Conservation (phyloP, 768 basidiomycete species). For the Calocybe gangraenosa region DNA sequence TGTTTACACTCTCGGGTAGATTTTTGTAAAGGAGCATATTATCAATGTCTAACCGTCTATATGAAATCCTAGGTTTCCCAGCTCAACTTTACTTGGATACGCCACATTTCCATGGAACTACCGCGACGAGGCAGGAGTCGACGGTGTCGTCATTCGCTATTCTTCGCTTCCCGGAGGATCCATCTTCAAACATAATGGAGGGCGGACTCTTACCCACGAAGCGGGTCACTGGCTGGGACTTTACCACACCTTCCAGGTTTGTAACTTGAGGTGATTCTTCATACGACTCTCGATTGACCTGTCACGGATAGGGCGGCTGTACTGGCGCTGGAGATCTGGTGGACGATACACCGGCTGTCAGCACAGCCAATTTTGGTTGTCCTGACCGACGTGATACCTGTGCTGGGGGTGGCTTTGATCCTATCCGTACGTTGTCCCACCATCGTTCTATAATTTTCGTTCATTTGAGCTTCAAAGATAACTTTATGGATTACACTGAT, state of each 20-base stretch:
- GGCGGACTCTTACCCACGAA: constrained; percentile 42
- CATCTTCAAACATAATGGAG: constrained; percentile 33
- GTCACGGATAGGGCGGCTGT: constrained; percentile 23
- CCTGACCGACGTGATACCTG: constrained; percentile 19
- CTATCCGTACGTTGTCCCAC: constrained; percentile 36
- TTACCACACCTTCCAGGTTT: constrained; percentile 42
- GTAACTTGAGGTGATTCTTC: not conserved
- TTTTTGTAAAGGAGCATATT: too few relatives aligned
- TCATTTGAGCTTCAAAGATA: constrained; percentile 18
- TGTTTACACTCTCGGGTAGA: constrained; percentile 30
- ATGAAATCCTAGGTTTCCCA: constrained; percentile 18
- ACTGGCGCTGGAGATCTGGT: constrained; percentile 32
- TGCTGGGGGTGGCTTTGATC: constrained; percentile 27
- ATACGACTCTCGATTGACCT: not conserved
- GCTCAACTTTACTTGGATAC: constrained; percentile 38
- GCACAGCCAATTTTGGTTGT: constrained; percentile 30
- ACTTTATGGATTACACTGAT: constrained; percentile 45
- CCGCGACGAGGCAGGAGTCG: constrained; percentile 25
- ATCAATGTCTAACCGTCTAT: constrained; percentile 6
- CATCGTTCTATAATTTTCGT: not conserved
- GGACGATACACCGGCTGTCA: constrained; percentile 37
- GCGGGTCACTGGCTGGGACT: constrained; percentile 46
- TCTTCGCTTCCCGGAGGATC: constrained; percentile 36
- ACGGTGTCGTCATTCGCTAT: constrained; percentile 37
- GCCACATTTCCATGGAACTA: constrained; percentile 41